Percentiles rank a stretch among this genome's conserved stretches.
Evolutionary conservation across 139 green algal genomes (phyloP).

Genomic region (Chloropicon primus): DNA sequence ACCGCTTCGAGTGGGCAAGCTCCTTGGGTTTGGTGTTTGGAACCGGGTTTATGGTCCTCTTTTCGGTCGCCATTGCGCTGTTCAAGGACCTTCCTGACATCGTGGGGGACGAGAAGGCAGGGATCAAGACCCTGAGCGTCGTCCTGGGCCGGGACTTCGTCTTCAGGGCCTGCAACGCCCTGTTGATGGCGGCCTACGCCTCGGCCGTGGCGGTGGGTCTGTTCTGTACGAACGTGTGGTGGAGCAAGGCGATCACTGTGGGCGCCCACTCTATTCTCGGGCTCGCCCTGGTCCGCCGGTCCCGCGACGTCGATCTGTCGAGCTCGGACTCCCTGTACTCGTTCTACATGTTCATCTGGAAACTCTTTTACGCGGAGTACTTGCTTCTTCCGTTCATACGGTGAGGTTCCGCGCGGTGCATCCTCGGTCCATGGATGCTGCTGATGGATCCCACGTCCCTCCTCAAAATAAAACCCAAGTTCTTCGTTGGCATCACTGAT

Average conservation of each 20-base stretch:
- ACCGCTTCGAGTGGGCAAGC: not conserved
- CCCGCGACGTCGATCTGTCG: not conserved
- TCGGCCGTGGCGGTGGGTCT: constrained; percentile 24
- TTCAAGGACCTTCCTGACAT: constrained; percentile 96
- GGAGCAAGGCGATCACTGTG: constrained; percentile 28
- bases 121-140: constrained; percentile 71
- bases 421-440: too few relatives aligned
- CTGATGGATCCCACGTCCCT: too few relatives aligned
- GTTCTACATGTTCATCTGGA: constrained; percentile 76
- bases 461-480: too few relatives aligned
- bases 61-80: constrained; percentile 75
- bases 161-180: constrained; percentile 71
- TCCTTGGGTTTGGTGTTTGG: not conserved
- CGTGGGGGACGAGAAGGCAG: constrained; percentile 50
- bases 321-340: constrained; percentile 14
- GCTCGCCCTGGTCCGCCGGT: not conserved
- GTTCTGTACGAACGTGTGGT: constrained; percentile 11
- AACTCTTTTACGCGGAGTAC: constrained; percentile 88
- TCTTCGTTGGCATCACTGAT: too few relatives aligned
- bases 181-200: constrained; percentile 58
- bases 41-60: not conserved
- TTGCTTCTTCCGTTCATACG: constrained; percentile 58
- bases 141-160: constrained; percentile 45
- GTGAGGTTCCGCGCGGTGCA: not conserved
- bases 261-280: not conserved